phyloP scores from a whole-genome alignment of 1,284 basidiomycete genomes.

The Ustilago curta region DNA sequence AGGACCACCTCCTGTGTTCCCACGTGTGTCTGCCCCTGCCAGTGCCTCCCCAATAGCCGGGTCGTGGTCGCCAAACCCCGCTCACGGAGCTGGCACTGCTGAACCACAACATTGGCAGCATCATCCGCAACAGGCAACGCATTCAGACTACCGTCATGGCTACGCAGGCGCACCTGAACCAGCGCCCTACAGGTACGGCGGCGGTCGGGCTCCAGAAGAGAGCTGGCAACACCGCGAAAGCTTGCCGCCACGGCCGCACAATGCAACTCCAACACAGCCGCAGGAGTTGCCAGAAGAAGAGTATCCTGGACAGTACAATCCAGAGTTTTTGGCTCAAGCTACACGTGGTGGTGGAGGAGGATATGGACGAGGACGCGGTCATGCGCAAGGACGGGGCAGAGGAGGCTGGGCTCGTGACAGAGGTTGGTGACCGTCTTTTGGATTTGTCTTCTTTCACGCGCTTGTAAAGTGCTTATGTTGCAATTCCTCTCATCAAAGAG shows the following conservation, averaged over 20 bases:
- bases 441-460: background rate
- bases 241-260: constrained; percentile 1
- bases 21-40: background rate
- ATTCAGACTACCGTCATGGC: constrained; percentile 9
- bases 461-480: background rate
- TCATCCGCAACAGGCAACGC: constrained; percentile 9
- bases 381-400: constrained; percentile 14
- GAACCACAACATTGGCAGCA: constrained; percentile 20
- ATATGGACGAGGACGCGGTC: constrained; percentile 4
- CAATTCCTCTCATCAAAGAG: too few relatives aligned
- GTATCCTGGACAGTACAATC: constrained; percentile 50
- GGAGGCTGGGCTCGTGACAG: constrained; percentile 22
- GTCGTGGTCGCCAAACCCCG: constrained; percentile 23
- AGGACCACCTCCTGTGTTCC: constrained; percentile 26
- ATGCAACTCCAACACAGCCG: constrained; percentile 13
- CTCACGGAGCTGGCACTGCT: background rate
- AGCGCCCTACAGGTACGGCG: constrained; percentile 1
- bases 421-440: constrained; percentile 19
- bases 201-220: constrained; percentile 13
- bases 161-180: constrained; percentile 5
- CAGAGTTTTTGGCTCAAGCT: constrained; percentile 37
- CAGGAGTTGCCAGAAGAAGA: constrained; percentile 47
- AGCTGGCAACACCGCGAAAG: constrained; percentile 9
- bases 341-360: constrained; percentile 11
- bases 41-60: constrained; percentile 16